A percentile compares a stretch with the other conserved stretches of the same genome.
Conservation (phyloP, 768 basidiomycete genomes). For the Dioszegia crocea region DNA sequence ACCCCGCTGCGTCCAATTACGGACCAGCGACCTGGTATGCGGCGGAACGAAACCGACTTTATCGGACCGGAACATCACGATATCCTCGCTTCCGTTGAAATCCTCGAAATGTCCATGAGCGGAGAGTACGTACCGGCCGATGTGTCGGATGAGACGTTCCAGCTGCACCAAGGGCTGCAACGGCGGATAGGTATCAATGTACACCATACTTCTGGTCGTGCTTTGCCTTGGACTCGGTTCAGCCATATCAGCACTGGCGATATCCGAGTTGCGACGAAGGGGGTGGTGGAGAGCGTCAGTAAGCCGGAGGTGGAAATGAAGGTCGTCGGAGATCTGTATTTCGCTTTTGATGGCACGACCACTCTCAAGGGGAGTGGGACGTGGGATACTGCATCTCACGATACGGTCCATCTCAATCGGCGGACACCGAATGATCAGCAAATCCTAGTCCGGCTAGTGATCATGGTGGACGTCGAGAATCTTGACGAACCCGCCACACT, state of each 20-base stretch:
- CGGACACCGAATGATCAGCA: constrained; percentile 68
- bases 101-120: constrained; percentile 78
- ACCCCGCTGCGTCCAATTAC: constrained; percentile 52
- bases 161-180: constrained; percentile 88
- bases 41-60: constrained; percentile 88
- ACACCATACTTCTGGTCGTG: constrained; percentile 80
- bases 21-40: constrained; percentile 59
- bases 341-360: constrained; percentile 79
- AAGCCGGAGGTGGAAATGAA: constrained; percentile 62
- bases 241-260: constrained; percentile 73
- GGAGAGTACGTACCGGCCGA: constrained; percentile 80
- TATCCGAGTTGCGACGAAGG: constrained; percentile 74
- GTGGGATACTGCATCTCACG: constrained; percentile 93
- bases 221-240: constrained; percentile 81
- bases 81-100: constrained; percentile 70
- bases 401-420: constrained; percentile 76
- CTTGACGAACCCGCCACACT: constrained; percentile 85
- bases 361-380: constrained; percentile 64
- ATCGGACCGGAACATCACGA: constrained; percentile 82
- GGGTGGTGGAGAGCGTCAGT: constrained; percentile 36
- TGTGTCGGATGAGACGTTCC: constrained; percentile 78
- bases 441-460: constrained; percentile 70
- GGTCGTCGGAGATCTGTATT: constrained; percentile 62
- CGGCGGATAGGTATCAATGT: constrained; percentile 71
- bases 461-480: constrained; percentile 73